Evolutionary conservation across 2,329 filamentous ascomycete species (phyloP).

Genomic region (Monosporascus sp.): DNA sequence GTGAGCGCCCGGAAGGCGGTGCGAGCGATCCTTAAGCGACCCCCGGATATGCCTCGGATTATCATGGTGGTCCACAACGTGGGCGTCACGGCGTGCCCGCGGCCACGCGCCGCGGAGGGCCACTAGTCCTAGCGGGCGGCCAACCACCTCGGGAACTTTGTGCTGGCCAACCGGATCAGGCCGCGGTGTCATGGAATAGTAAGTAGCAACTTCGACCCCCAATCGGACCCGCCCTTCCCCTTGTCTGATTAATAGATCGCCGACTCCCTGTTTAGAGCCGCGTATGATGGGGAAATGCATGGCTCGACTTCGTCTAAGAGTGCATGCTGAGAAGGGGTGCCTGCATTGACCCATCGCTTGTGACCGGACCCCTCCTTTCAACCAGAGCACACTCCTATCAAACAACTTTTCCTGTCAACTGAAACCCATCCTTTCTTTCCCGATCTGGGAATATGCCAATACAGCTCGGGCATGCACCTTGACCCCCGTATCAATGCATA

Average conservation of each 20-base stretch:
- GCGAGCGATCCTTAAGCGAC: slow-evolving; percentile 22
- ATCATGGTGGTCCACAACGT: slow-evolving; percentile 29
- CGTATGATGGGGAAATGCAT: slow-evolving; percentile 43
- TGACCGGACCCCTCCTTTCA: too few species aligned
- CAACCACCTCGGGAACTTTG: slow-evolving; percentile 31
- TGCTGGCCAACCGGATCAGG: slow-evolving; percentile 27
- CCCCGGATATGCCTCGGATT: slow-evolving; percentile 22
- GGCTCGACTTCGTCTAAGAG: slow-evolving; percentile 36
- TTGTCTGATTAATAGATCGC: background rate
- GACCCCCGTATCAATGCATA: slow-evolving; percentile 3
- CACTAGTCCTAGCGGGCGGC: slow-evolving; percentile 30
- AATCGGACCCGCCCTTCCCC: background rate
- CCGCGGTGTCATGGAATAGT: slow-evolving; percentile 40
- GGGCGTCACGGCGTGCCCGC: slow-evolving; percentile 37
- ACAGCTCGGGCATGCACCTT: too few species aligned
- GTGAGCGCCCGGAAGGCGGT: slow-evolving; percentile 27
- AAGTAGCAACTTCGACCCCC: slow-evolving; percentile 17
- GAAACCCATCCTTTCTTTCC: too few species aligned
- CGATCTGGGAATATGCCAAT: too few species aligned
- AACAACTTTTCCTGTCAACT: too few species aligned
- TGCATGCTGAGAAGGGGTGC: slow-evolving; percentile 18
- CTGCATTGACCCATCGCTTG: too few species aligned
- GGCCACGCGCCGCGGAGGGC: slow-evolving; percentile 26
- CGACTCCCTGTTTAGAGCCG: slow-evolving; percentile 27
- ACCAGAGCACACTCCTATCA: too few species aligned